A percentile compares a stretch with the other conserved stretches of the same genome.
Conservation (phyloP, 257 asterid genomes). For the Thymus quinquecostatus region DNA sequence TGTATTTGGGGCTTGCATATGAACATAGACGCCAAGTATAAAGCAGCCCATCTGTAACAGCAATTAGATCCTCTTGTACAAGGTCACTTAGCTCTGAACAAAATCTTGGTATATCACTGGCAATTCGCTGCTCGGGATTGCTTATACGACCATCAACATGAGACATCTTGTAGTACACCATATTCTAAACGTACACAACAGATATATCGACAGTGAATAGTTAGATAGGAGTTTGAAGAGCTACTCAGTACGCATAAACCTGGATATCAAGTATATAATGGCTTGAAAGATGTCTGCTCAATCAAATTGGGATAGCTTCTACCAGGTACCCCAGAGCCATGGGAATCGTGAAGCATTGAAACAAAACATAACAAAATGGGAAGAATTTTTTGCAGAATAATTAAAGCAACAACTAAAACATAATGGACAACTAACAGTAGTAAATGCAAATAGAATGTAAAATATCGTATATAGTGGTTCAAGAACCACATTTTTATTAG, state of each 20-base stretch:
- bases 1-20: slow-evolving; percentile 97
- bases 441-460: slow-evolving; percentile 8
- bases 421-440: slow-evolving; percentile 10
- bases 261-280: slow-evolving; percentile 25
- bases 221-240: slow-evolving; percentile 2
- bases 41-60: slow-evolving; percentile 87
- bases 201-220: slow-evolving; percentile 23
- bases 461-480: slow-evolving; percentile 14
- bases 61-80: slow-evolving; percentile 93
- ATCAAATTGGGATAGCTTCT: slow-evolving; percentile 16
- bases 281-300: slow-evolving; percentile 22
- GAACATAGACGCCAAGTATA: slow-evolving; percentile 99
- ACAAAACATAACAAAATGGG: slow-evolving; percentile 21
- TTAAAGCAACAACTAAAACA: slow-evolving; percentile 3
- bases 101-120: slow-evolving; percentile 96
- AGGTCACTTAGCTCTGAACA: slow-evolving; percentile 98
- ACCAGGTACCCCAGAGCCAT: slow-evolving; percentile 3
- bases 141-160: slow-evolving; percentile 97
- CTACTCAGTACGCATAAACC: slow-evolving; percentile 15
- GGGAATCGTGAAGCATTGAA: slow-evolving; percentile 4
- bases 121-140: slow-evolving; percentile 96
- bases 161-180: slow-evolving; percentile 97
- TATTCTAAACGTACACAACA: slow-evolving; percentile 61
- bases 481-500: slow-evolving; percentile 1
- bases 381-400: slow-evolving; percentile 16